Base-by-base conservation (phyloP, 179 eudicot species). In the Pouteria campechiana region DNA sequence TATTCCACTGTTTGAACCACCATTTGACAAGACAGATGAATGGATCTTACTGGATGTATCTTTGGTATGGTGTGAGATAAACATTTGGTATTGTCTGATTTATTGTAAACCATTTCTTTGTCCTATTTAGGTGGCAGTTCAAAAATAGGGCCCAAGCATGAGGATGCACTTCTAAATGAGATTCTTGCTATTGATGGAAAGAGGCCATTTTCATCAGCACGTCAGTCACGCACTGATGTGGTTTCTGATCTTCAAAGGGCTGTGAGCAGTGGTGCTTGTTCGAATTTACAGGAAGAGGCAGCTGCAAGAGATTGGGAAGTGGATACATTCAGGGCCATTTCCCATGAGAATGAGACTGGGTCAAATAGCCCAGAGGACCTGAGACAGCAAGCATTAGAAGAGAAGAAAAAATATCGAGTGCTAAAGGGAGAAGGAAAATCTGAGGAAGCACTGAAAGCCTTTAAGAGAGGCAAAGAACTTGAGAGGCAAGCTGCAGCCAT, bases 371-470 rank as follows among this genome's bases (percentile, higher is more conserved):
- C 98, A 46, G 95, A 90, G 25, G 82, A 81, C 41, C 60, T 90
- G 48, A 89, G 90, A 29, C 78, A 78, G 62, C 83, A 82, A 40
- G 76, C 98, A 41, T 4, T 79, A 52, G 83, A 81, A 17, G 98
- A 90, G 59, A 90, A 76, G 66, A 65, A 72, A 54, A 82, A 60
- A 40, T 70, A 85, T 46, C 78, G 67, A 67, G 59, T 45, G 33
- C 69, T 90, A 18, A 89, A 81, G 69, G 86, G 79, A 13, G 83
- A 79, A 63, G 89, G 90, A 41, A 85, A 85, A 54, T 48, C 83
- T 22, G 95, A 76, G 36, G 98, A 90, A 67, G 95, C 98, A 37
- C 55, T 90, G 27, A 81, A 53, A 64, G 93, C 95, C 35, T 90
- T 85, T 39, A 85, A 85, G 63, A 78, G 70, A 64, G 75, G 83